phyloP scores from a whole-genome alignment of 1,284 basidiomycete genomes.

The Abortiporus biennis region DNA sequence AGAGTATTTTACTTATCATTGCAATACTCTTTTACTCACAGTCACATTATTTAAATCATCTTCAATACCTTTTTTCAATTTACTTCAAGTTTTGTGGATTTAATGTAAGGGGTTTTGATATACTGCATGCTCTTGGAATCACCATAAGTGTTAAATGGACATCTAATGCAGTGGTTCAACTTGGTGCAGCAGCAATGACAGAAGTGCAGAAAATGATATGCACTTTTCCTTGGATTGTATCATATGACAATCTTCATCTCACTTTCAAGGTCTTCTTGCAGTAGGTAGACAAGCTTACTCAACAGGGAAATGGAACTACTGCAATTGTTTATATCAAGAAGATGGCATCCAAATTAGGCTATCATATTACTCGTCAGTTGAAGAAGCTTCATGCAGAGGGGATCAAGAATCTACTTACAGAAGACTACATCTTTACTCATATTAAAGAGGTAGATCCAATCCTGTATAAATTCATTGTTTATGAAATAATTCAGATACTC shows the following conservation, averaged over 20 bases:
- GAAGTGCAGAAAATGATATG: background rate
- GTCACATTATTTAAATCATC: constrained; percentile 1
- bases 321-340: constrained; percentile 4
- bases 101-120: constrained; percentile 14
- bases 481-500: background rate
- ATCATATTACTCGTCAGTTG: background rate
- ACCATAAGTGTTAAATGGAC: constrained; percentile 22
- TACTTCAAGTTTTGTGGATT: constrained; percentile 3
- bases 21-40: constrained; percentile 3
- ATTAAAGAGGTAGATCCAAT: too few species aligned
- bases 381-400: background rate
- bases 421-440: too few species aligned
- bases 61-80: background rate
- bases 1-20: too few species aligned
- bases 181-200: constrained; percentile 1
- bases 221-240: background rate
- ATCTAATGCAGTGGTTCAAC: background rate
- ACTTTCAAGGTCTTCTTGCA: background rate
- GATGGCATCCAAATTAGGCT: background rate
- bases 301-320: constrained; percentile 3
- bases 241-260: constrained; percentile 1
- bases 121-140: constrained; percentile 17
- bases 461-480: background rate
- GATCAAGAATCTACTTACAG: background rate
- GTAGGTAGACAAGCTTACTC: background rate